A percentile compares a stretch with the other conserved stretches of the same genome.
Conservation (phyloP, 306 rosid genomes). For the Fragaria iinumae region DNA sequence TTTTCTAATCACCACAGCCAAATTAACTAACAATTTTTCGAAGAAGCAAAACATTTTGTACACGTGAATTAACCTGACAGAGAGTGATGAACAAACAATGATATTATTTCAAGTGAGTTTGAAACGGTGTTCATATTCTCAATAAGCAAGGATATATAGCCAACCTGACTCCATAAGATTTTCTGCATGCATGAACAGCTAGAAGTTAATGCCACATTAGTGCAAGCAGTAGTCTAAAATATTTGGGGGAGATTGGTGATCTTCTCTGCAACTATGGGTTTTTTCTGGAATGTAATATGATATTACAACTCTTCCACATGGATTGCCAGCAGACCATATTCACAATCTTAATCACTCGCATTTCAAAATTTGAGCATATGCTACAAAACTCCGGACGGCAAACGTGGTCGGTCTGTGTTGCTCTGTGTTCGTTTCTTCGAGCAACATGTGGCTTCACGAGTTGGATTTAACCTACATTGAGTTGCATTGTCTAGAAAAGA, state of each 20-base stretch:
- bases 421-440: background rate
- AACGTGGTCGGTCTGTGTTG: constrained; percentile 4
- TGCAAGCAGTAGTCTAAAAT: background rate
- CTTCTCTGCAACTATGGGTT: background rate
- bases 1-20: background rate
- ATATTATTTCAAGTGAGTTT: background rate
- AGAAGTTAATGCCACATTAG: constrained; percentile 5
- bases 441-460: background rate
- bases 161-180: background rate
- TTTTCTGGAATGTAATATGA: background rate
- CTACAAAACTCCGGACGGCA: background rate
- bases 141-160: background rate
- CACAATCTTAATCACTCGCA: background rate
- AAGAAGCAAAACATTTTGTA: background rate
- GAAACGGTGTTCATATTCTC: background rate
- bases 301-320: constrained; percentile 26
- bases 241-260: background rate
- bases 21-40: background rate
- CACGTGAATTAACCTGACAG: constrained; percentile 6
- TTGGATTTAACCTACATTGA: background rate
- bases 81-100: background rate
- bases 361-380: background rate
- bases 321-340: constrained; percentile 5
- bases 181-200: background rate
- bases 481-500: background rate